Percentiles rank a stretch among this genome's conserved stretches.
phyloP scores from a whole-genome alignment of 139 green algal genomes.

The Raphidocelis subcapitata region DNA sequence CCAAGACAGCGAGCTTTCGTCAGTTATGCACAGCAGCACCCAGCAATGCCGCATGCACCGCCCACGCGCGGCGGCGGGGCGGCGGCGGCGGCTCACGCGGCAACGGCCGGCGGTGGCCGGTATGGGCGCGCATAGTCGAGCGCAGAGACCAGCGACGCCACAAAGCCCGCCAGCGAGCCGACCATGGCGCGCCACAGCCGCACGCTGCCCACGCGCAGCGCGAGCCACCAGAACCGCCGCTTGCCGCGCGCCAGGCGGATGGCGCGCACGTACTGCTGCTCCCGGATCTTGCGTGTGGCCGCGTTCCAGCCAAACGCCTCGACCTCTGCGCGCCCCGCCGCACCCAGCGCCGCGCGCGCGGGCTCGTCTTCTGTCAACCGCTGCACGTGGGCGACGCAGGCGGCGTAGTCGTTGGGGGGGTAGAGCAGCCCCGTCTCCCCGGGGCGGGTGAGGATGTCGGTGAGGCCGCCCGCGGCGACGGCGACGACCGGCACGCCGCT shows the following conservation, averaged over 20 bases:
- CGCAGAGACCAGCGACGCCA: not conserved
- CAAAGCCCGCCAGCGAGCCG: constrained; percentile 1
- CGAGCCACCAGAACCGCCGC: constrained; percentile 38
- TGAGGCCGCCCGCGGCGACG: constrained; percentile 86
- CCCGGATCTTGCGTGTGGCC: constrained; percentile 52
- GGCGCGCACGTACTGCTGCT: constrained; percentile 65
- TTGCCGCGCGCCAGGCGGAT: constrained; percentile 37
- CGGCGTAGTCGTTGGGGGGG: constrained; percentile 7
- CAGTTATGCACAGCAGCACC: too few relatives aligned
- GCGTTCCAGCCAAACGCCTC: constrained; percentile 57
- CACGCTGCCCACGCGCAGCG: constrained; percentile 27
- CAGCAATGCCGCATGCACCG: too few relatives aligned
- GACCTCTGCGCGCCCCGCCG: constrained; percentile 29
- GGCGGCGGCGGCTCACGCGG: too few relatives aligned
- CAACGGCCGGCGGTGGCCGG: too few relatives aligned
- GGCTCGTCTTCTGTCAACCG: constrained; percentile 34
- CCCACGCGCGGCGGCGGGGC: too few relatives aligned
- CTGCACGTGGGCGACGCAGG: not conserved
- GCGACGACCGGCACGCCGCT: constrained; percentile 87
- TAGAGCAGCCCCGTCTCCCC: constrained; percentile 53
- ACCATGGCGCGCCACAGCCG: constrained; percentile 8
- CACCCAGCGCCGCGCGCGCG: constrained; percentile 20
- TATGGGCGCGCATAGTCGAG: constrained; percentile 35
- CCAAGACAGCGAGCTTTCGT: too few relatives aligned
- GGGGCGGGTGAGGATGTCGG: constrained; percentile 78